Evolutionary conservation across 257 asterid genomes (phyloP).

Genomic region (Linaria vulgaris): DNA sequence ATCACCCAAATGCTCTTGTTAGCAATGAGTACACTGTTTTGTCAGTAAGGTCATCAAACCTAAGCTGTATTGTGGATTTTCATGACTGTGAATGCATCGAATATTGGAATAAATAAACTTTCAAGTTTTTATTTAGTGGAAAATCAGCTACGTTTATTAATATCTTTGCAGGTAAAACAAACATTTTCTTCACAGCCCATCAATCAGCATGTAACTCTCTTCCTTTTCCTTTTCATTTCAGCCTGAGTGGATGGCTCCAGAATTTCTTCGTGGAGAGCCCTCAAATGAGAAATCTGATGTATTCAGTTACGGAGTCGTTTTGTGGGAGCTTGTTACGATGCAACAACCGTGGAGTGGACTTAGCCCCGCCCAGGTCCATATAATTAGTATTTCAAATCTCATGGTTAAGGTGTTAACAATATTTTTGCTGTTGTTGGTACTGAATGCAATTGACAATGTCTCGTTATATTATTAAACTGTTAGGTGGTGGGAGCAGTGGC

Average conservation of each 20-base stretch:
- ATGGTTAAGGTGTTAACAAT: not conserved
- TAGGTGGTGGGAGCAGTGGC: conserved; percentile 99
- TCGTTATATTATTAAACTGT: not conserved
- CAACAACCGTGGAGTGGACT: conserved; percentile 97
- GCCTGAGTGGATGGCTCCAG: conserved; percentile 99
- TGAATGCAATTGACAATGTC: not conserved
- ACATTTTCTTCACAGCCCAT: conserved; percentile 24
- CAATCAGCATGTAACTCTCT: conserved; percentile 36
- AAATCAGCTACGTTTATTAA: conserved; percentile 16
- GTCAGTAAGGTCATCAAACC: not conserved
- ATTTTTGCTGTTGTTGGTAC: not conserved
- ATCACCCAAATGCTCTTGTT: too few species aligned
- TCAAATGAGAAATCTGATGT: conserved; percentile 95
- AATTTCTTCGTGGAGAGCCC: conserved; percentile 97
- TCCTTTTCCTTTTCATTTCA: conserved; percentile 53
- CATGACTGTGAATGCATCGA: not conserved
- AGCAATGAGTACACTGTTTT: not conserved
- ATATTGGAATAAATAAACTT: not conserved
- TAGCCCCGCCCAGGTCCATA: conserved; percentile 80
- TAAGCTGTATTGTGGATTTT: not conserved
- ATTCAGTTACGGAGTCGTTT: conserved; percentile 83
- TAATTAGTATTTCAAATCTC: not conserved
- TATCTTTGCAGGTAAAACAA: conserved; percentile 30
- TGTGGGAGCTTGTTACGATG: conserved; percentile 94
- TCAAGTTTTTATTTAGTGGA: not conserved